Percentiles rank a stretch among this genome's conserved stretches.
These are phyloP conservation scores for Naganishia antarctica DNA, from an alignment of 768 basidiomycete genomes.

Conservation along the genomic window DNA sequence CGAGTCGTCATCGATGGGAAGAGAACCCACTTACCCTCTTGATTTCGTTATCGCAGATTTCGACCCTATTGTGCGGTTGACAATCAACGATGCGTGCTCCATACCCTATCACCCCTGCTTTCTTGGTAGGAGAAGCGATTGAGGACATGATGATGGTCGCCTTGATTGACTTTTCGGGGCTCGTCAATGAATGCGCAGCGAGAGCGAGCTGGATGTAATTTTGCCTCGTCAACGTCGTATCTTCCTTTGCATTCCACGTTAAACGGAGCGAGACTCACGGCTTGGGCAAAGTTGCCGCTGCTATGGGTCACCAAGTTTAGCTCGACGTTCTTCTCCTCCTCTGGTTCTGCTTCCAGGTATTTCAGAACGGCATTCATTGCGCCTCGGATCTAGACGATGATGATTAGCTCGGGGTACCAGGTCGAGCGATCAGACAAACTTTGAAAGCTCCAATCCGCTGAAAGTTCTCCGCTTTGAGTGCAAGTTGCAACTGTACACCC, in stretches of 20 bases:
- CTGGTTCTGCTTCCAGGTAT: slow-evolving; percentile 10
- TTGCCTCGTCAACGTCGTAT: background rate
- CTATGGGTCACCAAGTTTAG: slow-evolving; percentile 20
- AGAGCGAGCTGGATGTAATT: too few relatives aligned
- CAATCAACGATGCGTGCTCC: slow-evolving; percentile 20
- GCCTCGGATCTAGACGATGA: slow-evolving; percentile 8
- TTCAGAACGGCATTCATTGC: slow-evolving; percentile 23
- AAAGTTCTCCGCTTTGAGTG: slow-evolving; percentile 24
- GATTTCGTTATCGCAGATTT: slow-evolving; percentile 22
- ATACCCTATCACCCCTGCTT: slow-evolving; percentile 16
- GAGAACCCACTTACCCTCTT: slow-evolving; percentile 10
- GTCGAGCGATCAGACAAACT: background rate
- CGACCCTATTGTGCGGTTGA: slow-evolving; percentile 9
- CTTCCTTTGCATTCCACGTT: background rate
- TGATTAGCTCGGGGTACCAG: too few relatives aligned
- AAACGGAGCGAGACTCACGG: background rate
- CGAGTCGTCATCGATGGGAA: background rate
- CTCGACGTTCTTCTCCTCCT: slow-evolving; percentile 5
- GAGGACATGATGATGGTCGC: slow-evolving; percentile 24
- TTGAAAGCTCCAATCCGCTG: slow-evolving; percentile 13
- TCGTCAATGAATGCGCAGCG: slow-evolving; percentile 1
- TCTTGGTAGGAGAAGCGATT: slow-evolving; percentile 11
- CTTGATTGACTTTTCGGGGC: slow-evolving; percentile 1
- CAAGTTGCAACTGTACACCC: slow-evolving; percentile 9
- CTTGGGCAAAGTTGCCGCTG: slow-evolving; percentile 24